Conservation (phyloP, 1,284 basidiomycete species). For the Cutaneotrichosporon sp. region DNA sequence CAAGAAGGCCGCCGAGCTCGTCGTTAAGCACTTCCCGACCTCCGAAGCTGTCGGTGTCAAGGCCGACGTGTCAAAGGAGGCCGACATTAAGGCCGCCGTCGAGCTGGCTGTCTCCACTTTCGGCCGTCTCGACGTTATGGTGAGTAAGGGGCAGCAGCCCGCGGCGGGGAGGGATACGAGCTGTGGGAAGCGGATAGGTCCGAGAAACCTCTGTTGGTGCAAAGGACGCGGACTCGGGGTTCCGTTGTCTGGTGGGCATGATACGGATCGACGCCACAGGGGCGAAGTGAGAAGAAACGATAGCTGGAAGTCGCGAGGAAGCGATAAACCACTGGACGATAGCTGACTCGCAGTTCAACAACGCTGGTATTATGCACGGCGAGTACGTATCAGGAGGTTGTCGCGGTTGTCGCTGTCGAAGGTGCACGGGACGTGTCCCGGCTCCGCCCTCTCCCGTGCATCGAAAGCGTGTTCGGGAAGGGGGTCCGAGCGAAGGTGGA, state of each 20-base stretch:
- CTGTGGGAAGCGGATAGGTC: too few species aligned
- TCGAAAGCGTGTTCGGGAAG: too few species aligned
- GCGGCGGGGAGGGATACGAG: background rate
- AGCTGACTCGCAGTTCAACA: slow-evolving; percentile 64
- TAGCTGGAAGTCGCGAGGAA: too few species aligned
- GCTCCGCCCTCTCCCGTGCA: too few species aligned
- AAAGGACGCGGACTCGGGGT: too few species aligned
- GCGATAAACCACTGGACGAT: too few species aligned
- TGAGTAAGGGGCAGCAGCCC: too few species aligned
- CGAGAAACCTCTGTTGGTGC: too few species aligned
- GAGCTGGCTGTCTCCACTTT: slow-evolving; percentile 74
- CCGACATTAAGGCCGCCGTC: slow-evolving; percentile 73
- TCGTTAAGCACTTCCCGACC: slow-evolving; percentile 64
- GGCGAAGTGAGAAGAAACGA: too few species aligned
- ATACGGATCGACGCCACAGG: too few species aligned
- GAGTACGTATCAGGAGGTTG: slow-evolving; percentile 6
- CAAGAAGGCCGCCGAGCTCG: slow-evolving; percentile 62
- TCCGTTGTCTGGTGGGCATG: too few species aligned
- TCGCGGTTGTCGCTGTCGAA: background rate
- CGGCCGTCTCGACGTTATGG: slow-evolving; percentile 87
- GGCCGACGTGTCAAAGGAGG: slow-evolving; percentile 84
- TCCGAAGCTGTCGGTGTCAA: slow-evolving; percentile 65
- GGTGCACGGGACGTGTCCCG: background rate
- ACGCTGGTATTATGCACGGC: slow-evolving; percentile 95
- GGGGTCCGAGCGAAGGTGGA: too few species aligned